Evolutionary conservation across 2,329 filamentous ascomycete species (phyloP).

Genomic region (Penicillium vulpinum): DNA sequence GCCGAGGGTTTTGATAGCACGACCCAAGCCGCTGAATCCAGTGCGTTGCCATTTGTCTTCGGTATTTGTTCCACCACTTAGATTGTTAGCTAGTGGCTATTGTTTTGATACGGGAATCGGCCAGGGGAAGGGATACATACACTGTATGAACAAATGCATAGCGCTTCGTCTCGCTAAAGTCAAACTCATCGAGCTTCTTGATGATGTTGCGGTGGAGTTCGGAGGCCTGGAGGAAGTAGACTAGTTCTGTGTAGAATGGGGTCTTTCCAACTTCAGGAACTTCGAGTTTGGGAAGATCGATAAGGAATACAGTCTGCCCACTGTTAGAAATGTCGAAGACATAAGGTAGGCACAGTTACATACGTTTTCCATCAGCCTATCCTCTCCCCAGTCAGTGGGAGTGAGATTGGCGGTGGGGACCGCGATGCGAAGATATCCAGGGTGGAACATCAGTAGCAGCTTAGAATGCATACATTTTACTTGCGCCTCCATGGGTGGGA

Average conservation of each 20-base stretch:
- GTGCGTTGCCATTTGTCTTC: constrained; percentile 54
- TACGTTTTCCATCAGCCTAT: constrained; percentile 76
- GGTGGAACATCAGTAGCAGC: constrained; percentile 82
- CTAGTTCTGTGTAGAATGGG: constrained; percentile 68
- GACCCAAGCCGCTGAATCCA: constrained; percentile 73
- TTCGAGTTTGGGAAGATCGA: constrained; percentile 69
- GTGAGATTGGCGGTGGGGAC: constrained; percentile 86
- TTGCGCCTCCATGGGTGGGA: constrained; percentile 74
- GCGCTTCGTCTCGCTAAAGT: constrained; percentile 71
- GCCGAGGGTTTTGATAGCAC: constrained; percentile 64
- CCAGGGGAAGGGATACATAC: constrained; percentile 49
- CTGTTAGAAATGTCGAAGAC: constrained; percentile 12
- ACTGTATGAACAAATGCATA: constrained; percentile 85
- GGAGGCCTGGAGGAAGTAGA: constrained; percentile 68
- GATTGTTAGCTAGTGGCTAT: constrained; percentile 9
- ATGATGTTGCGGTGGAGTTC: constrained; percentile 65
- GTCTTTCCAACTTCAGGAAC: constrained; percentile 38
- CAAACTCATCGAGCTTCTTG: constrained; percentile 71
- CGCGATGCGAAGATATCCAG: constrained; percentile 71
- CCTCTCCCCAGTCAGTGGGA: constrained; percentile 86
- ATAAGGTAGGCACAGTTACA: constrained; percentile 21
- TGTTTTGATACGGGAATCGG: background rate
- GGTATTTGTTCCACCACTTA: constrained; percentile 58
- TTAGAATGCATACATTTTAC: constrained; percentile 89
- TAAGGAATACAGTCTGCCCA: constrained; percentile 74